Conservation (phyloP, 345 rosid species). For the Dovyalis caffra region DNA sequence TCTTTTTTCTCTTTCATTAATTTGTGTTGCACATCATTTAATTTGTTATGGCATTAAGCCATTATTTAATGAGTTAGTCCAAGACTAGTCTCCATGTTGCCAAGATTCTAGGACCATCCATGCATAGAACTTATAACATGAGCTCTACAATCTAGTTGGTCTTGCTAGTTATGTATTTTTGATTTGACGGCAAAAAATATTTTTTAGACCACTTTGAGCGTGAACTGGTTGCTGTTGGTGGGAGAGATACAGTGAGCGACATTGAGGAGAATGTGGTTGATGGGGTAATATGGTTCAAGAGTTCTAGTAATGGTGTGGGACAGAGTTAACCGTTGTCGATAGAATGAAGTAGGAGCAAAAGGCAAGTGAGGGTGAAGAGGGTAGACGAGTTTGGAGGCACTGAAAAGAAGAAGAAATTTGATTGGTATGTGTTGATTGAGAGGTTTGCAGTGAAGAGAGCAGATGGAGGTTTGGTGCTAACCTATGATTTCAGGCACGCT, state of each 20-base stretch:
- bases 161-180: no score
- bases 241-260: background rate
- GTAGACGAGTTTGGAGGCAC: constrained; percentile 6
- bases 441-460: constrained; percentile 17
- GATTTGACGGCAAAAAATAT: no score
- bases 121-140: no score
- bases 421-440: constrained; percentile 17
- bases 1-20: no score
- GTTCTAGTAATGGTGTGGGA: background rate
- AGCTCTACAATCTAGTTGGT: no score
- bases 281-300: constrained; percentile 13
- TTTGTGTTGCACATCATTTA: no score
- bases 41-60: no score
- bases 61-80: no score
- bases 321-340: constrained; percentile 1
- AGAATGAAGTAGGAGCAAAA: constrained; percentile 20
- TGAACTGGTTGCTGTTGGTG: constrained; percentile 9
- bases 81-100: no score
- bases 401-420: constrained; percentile 5
- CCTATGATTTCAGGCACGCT: constrained; percentile 14
- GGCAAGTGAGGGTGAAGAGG: background rate
- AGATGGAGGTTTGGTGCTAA: constrained; percentile 17
- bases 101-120: no score
- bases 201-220: no score
- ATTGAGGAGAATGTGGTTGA: background rate